Evolutionary conservation across 257 asterid genomes (phyloP).

Genomic region (Penstemon eatonii): DNA sequence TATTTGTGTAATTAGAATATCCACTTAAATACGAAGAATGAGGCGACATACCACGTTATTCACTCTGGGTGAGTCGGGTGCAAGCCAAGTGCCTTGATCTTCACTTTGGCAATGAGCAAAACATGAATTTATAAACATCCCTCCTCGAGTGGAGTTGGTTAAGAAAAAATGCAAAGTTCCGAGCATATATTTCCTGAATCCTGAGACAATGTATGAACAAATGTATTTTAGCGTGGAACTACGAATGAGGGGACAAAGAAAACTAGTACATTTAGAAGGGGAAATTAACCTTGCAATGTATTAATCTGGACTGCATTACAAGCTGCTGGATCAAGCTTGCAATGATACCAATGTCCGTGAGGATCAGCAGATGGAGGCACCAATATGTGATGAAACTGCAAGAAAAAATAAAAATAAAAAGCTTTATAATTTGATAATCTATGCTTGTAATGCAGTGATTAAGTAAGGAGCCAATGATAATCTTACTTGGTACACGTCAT

Average conservation of each 20-base stretch:
- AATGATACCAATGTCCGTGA: constrained; percentile 82
- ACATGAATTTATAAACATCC: constrained; percentile 89
- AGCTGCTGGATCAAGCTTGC: constrained; percentile 64
- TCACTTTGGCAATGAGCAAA: constrained; percentile 96
- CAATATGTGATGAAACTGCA: constrained; percentile 75
- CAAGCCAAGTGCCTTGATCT: constrained; percentile 81
- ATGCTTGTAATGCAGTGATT: not conserved
- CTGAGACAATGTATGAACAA: constrained; percentile 35
- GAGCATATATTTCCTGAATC: constrained; percentile 80
- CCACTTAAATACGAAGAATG: not conserved
- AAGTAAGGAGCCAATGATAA: not conserved
- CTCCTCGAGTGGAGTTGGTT: constrained; percentile 66
- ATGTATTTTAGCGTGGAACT: not conserved
- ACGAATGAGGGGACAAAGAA: not conserved
- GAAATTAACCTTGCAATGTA: constrained; percentile 69
- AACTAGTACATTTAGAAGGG: not conserved
- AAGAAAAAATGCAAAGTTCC: constrained; percentile 49
- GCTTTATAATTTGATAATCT: constrained; percentile 6
- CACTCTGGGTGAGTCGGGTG: constrained; percentile 72
- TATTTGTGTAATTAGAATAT: no score
- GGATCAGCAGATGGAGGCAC: constrained; percentile 94
- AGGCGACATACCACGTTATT: constrained; percentile 55
- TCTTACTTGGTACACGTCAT: constrained; percentile 88
- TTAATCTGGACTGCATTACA: constrained; percentile 57
- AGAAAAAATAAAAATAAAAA: not conserved